phyloP scores from a whole-genome alignment of 2,329 filamentous ascomycete genomes.

The Botrytis porri region DNA sequence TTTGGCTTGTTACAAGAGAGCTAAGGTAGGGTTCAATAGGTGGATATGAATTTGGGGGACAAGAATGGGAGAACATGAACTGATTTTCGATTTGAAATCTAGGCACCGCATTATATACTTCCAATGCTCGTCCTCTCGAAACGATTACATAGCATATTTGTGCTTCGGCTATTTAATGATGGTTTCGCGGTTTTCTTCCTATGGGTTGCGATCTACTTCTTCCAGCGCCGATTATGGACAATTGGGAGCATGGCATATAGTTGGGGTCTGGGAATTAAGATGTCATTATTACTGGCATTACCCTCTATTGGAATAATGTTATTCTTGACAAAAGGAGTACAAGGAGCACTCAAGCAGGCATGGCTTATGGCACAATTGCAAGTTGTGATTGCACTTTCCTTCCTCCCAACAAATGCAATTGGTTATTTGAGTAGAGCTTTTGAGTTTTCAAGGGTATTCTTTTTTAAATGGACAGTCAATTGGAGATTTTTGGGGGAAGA shows the following conservation, averaged over 20 bases:
- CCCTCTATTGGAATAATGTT: conserved; percentile 77
- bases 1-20: conserved; percentile 75
- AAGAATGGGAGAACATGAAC: background rate
- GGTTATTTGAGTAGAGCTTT: conserved; percentile 83
- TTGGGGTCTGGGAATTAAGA: conserved; percentile 86
- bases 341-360: conserved; percentile 63
- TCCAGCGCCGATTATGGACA: conserved; percentile 73
- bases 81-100: conserved; percentile 19
- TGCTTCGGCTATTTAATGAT: conserved; percentile 94
- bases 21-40: conserved; percentile 52
- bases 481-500: conserved; percentile 93
- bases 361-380: conserved; percentile 76
- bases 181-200: conserved; percentile 82
- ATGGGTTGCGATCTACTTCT: conserved; percentile 75
- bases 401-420: conserved; percentile 60
- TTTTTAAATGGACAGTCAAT: conserved; percentile 99
- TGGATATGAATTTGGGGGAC: background rate
- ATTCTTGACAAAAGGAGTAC: conserved; percentile 68
- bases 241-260: conserved; percentile 71
- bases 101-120: conserved; percentile 84
- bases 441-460: conserved; percentile 84
- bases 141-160: conserved; percentile 86
- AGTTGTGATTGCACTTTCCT: conserved; percentile 64
- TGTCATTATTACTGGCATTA: conserved; percentile 80
- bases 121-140: conserved; percentile 86